A percentile compares a stretch with the other conserved stretches of the same genome.
phyloP scores from a whole-genome alignment of 2,329 filamentous ascomycete species.

The Neoscytalidium dimidiatum region DNA sequence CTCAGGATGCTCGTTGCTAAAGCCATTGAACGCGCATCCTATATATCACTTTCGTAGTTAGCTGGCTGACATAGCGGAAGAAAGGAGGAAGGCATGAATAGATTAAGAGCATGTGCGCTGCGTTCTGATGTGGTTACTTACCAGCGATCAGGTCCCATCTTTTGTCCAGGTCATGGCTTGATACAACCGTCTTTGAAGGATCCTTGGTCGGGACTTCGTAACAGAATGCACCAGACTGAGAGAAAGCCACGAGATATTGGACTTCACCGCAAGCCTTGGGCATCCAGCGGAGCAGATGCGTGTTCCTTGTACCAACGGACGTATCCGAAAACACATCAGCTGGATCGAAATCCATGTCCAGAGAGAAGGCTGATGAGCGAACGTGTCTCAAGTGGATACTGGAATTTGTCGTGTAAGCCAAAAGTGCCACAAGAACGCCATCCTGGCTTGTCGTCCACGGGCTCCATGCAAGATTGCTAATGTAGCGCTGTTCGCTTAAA shows the following conservation, averaged over 20 bases:
- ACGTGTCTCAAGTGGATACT: conserved; percentile 11
- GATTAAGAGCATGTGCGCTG: no score
- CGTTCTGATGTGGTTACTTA: conserved; percentile 11
- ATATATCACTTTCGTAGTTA: conserved; percentile 10
- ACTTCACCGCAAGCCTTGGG: conserved; percentile 8
- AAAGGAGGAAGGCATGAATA: no score
- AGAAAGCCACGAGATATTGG: conserved; percentile 36
- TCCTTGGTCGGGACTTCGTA: conserved; percentile 29
- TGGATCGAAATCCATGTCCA: background rate
- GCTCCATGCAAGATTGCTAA: conserved; percentile 42
- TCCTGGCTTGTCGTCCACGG: conserved; percentile 34
- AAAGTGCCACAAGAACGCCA: conserved; percentile 29
- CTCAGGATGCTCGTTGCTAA: conserved; percentile 21
- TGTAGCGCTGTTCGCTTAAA: conserved; percentile 33
- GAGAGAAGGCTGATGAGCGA: background rate
- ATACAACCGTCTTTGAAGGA: conserved; percentile 26
- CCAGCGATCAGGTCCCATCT: conserved; percentile 46
- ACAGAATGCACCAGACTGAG: conserved; percentile 29
- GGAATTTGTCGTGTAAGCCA: conserved; percentile 39
- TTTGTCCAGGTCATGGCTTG: conserved; percentile 39
- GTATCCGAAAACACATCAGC: background rate
- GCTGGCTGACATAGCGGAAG: background rate
- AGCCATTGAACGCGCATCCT: conserved; percentile 33
- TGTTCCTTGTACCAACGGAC: background rate
- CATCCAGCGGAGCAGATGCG: conserved; percentile 15